Conservation (phyloP, 1,284 basidiomycete species). For the Kalmanozyma brasiliensis region DNA sequence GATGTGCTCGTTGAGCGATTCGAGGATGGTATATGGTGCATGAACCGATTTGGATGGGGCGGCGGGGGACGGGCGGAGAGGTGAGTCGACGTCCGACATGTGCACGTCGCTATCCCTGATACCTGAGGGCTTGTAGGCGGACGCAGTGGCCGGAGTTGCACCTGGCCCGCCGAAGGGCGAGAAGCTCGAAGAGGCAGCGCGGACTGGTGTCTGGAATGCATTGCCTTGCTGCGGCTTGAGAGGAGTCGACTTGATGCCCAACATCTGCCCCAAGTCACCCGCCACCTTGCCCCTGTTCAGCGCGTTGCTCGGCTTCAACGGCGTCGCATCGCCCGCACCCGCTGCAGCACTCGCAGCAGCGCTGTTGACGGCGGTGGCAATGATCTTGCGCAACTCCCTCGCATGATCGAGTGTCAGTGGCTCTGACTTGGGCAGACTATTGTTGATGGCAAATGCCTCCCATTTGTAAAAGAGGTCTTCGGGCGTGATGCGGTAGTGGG, state of each 20-base stretch:
- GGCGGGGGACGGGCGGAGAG: conserved; percentile 9
- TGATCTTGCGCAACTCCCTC: conserved; percentile 42
- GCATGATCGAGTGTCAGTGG: conserved; percentile 42
- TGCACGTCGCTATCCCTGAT: conserved; percentile 8
- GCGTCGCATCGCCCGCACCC: conserved; percentile 4
- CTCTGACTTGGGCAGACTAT: conserved; percentile 35
- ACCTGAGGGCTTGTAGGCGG: conserved; percentile 24
- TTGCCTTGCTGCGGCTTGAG: conserved; percentile 10
- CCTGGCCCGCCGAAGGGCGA: conserved; percentile 28
- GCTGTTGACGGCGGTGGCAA: conserved; percentile 36
- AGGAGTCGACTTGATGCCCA: conserved; percentile 37
- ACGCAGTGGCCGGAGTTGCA: conserved; percentile 32
- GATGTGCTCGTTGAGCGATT: conserved; percentile 56
- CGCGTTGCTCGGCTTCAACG: conserved; percentile 35
- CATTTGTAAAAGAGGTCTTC: conserved; percentile 60
- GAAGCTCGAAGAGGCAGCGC: not conserved
- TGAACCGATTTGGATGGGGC: conserved; percentile 1
- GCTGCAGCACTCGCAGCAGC: conserved; percentile 1
- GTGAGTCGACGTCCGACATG: conserved; percentile 46
- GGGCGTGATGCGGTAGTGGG: conserved; percentile 41
- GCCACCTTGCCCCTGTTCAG: conserved; percentile 32
- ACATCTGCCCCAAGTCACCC: conserved; percentile 19
- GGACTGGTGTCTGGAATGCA: conserved; percentile 28
- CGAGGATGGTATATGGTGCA: conserved; percentile 33
- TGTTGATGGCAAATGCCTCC: conserved; percentile 54